These are phyloP conservation scores for Oropetium thomaeum DNA, from an alignment of 176 grass and related monocot species.

Conservation along the genomic window DNA sequence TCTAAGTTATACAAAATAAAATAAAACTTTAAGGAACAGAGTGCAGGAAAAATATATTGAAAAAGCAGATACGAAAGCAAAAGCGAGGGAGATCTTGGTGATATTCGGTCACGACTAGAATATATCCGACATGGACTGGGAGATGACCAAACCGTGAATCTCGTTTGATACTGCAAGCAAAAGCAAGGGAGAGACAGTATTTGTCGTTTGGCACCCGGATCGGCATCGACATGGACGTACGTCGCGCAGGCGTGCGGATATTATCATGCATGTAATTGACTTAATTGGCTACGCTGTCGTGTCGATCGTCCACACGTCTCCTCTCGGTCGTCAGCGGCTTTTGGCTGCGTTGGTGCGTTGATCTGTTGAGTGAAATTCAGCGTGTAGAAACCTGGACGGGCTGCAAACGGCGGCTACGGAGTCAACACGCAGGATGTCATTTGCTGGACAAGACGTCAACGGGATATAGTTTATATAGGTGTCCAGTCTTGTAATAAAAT, in stretches of 20 bases:
- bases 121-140: background rate
- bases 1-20: no score
- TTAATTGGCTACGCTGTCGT: background rate
- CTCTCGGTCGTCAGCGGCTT: background rate
- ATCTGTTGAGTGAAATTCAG: constrained; percentile 1
- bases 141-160: background rate
- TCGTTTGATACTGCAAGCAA: background rate
- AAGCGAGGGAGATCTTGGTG: no score
- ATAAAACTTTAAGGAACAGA: no score
- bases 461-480: no score
- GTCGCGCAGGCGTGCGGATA: background rate
- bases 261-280: constrained; percentile 16
- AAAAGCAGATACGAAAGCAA: no score
- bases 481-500: background rate
- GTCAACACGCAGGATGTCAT: constrained; percentile 37
- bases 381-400: constrained; percentile 13
- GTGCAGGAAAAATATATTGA: no score
- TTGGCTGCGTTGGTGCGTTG: constrained; percentile 11
- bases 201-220: background rate
- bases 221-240: constrained; percentile 3
- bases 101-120: background rate
- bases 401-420: background rate
- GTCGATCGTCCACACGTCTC: constrained; percentile 2
- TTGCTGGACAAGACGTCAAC: constrained; percentile 28
- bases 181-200: background rate